phyloP scores from a whole-genome alignment of 495 filamentous ascomycete species.

The Geopyxis carbonaria region DNA sequence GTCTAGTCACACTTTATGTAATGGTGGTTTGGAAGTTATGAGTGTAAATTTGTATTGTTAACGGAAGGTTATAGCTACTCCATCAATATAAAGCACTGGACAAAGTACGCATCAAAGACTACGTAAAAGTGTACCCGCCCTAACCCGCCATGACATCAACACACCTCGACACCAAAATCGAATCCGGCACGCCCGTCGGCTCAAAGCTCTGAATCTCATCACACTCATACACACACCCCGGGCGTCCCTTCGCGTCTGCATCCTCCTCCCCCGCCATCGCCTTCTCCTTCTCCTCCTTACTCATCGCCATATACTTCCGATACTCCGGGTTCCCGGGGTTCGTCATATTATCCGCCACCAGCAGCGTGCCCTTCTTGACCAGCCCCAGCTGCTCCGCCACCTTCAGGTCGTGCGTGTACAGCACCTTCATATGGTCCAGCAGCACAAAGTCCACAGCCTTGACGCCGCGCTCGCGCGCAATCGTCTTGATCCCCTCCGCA shows the following conservation, averaged over 20 bases:
- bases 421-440: slow-evolving; percentile 58
- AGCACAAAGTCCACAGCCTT: slow-evolving; percentile 48
- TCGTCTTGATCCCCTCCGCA: slow-evolving; percentile 38
- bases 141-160: no score
- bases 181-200: no score
- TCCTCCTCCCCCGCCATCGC: slow-evolving; percentile 18
- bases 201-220: slow-evolving; percentile 47
- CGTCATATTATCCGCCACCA: slow-evolving; percentile 59
- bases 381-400: slow-evolving; percentile 50
- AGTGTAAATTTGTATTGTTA: no score
- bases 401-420: slow-evolving; percentile 54
- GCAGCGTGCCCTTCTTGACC: slow-evolving; percentile 41
- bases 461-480: slow-evolving; percentile 36
- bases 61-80: no score
- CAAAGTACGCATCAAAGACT: no score
- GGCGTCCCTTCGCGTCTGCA: slow-evolving; percentile 39
- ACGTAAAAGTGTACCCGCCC: no score
- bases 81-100: no score
- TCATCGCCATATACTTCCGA: slow-evolving; percentile 44
- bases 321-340: slow-evolving; percentile 62
- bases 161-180: no score
- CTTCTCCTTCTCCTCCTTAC: slow-evolving; percentile 34
- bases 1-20: no score
- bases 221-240: slow-evolving; percentile 53
- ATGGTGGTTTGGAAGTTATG: no score